phyloP scores from a whole-genome alignment of 2,329 filamentous ascomycete species.

The Sclerotinia borealis region DNA sequence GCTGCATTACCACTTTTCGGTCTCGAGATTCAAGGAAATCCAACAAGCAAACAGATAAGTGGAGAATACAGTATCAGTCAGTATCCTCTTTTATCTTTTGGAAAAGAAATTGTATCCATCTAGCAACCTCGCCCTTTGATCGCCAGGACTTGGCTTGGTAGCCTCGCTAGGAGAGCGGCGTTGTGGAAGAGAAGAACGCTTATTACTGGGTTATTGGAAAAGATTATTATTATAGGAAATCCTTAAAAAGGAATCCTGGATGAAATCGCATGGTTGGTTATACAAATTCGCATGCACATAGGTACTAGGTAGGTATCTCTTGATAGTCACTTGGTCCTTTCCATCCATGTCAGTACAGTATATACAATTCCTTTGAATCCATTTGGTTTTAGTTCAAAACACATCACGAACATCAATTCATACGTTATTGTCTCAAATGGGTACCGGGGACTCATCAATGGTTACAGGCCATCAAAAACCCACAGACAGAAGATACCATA shows the following conservation, averaged over 20 bases:
- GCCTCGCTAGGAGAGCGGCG: constrained; percentile 11
- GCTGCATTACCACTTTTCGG: neutral
- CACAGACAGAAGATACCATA: neutral
- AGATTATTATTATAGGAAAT: neutral
- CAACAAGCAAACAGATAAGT: neutral
- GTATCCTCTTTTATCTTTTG: neutral
- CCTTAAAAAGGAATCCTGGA: neutral
- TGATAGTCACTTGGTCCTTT: constrained; percentile 3
- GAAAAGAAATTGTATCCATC: neutral
- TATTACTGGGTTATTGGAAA: constrained; percentile 1
- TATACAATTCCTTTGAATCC: constrained; percentile 1
- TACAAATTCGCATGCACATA: neutral
- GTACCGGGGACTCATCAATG: neutral
- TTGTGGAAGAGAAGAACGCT: neutral
- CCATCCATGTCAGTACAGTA: constrained; percentile 1
- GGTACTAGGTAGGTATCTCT: too few species aligned
- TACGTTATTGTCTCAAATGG: neutral
- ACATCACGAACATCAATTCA: constrained; percentile 2
- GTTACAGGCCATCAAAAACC: neutral
- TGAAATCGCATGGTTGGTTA: neutral
- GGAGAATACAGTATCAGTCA: too few species aligned
- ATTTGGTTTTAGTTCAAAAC: neutral
- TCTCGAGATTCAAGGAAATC: neutral
- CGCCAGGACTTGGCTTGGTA: constrained; percentile 1
- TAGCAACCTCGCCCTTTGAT: constrained; percentile 1